phyloP scores from a whole-genome alignment of 345 rosid species.

The Erysimum cheiranthoides region DNA sequence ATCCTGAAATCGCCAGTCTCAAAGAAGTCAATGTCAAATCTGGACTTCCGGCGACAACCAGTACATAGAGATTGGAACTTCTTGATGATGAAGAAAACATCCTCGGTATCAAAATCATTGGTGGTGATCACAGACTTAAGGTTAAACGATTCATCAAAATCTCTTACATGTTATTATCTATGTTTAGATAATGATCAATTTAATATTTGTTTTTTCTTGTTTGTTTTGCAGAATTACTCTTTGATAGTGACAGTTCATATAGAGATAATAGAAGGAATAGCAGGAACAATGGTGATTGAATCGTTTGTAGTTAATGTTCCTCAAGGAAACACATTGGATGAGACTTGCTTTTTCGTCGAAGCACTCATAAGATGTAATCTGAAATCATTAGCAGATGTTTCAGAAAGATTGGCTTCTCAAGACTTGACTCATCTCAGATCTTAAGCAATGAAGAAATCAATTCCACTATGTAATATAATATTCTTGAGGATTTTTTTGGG shows the following conservation, averaged over 20 bases:
- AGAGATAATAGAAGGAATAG: conserved; percentile 78
- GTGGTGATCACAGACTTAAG: conserved; percentile 94
- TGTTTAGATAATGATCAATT: not conserved
- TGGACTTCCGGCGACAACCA: conserved; percentile 96
- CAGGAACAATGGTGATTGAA: conserved; percentile 86
- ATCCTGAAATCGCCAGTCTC: conserved; percentile 81
- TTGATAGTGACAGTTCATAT: conserved; percentile 86
- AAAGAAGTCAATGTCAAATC: conserved; percentile 93
- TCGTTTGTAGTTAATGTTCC: conserved; percentile 93
- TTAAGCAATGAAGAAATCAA: not conserved
- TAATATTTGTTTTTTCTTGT: not conserved
- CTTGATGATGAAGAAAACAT: conserved; percentile 91
- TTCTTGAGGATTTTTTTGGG: not conserved
- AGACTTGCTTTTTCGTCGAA: conserved; percentile 85
- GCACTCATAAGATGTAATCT: conserved; percentile 88
- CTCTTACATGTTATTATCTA: not conserved
- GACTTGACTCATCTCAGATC: conserved; percentile 43
- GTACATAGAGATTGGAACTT: conserved; percentile 84
- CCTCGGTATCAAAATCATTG: conserved; percentile 81
- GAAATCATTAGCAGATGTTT: conserved; percentile 79
- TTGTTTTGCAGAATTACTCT: conserved; percentile 68
- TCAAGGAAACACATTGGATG: conserved; percentile 88
- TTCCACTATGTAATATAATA: conserved; percentile 1
- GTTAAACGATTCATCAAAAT: conserved; percentile 35
- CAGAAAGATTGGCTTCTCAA: conserved; percentile 82